Percentiles rank a stretch among this genome's conserved stretches.
phyloP scores from a whole-genome alignment of 1,284 basidiomycete genomes.

The Papiliotrema terrestris region DNA sequence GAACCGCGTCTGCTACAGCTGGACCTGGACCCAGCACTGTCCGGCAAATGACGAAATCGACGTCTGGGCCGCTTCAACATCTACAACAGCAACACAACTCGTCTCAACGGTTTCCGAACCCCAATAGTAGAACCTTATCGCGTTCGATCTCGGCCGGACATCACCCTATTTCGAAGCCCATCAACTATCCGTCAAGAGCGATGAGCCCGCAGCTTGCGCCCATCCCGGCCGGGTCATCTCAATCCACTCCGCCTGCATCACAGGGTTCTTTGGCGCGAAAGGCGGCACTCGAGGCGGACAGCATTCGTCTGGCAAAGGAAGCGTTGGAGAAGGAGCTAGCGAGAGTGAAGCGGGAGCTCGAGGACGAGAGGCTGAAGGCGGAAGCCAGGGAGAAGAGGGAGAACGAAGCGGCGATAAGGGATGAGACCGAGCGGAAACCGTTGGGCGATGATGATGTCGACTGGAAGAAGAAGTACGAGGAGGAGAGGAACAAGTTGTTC shows the following conservation, averaged over 20 bases:
- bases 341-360: slow-evolving; percentile 4
- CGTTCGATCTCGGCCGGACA: slow-evolving; percentile 34
- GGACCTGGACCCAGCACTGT: not conserved
- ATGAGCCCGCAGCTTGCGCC: slow-evolving; percentile 23
- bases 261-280: slow-evolving; percentile 31
- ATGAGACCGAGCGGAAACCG: no score
- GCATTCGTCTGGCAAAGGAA: slow-evolving; percentile 21
- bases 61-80: not conserved
- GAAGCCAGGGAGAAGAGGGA: no score
- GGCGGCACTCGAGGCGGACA: slow-evolving; percentile 32
- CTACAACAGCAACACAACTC: not conserved
- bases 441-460: not conserved
- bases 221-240: slow-evolving; percentile 29
- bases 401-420: no score
- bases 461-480: slow-evolving; percentile 3
- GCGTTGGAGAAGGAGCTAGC: slow-evolving; percentile 24
- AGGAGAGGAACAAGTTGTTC: slow-evolving; percentile 14
- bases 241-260: slow-evolving; percentile 16
- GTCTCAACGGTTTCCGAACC: no score
- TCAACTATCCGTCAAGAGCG: not conserved
- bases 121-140: slow-evolving; percentile 15
- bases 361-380: not conserved
- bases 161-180: slow-evolving; percentile 17
- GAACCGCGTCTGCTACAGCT: not conserved
- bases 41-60: not conserved